Conservation (phyloP, 306 rosid species). For the Parietaria judaica region DNA sequence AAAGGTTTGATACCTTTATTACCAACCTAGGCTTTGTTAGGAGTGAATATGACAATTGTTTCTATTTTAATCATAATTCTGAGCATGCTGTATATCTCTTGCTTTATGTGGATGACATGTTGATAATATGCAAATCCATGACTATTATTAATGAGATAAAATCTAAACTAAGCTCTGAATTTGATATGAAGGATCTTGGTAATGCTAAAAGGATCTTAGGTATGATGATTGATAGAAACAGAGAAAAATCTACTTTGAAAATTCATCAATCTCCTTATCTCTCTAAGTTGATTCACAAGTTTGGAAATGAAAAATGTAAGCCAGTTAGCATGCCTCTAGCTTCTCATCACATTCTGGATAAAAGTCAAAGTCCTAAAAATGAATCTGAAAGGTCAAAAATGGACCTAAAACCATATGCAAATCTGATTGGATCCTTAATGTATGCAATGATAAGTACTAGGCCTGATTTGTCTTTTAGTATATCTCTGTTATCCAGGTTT, state of each 20-base stretch:
- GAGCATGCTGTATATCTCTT: background rate
- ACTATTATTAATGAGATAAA: background rate
- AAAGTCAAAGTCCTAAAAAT: background rate
- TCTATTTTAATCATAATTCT: background rate
- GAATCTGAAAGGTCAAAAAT: background rate
- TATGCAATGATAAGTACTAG: background rate
- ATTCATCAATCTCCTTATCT: background rate
- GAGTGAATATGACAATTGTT: background rate
- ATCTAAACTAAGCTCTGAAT: background rate
- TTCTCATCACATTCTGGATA: background rate
- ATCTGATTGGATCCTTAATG: background rate
- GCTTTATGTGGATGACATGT: background rate
- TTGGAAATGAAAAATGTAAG: background rate
- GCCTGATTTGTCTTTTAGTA: background rate
- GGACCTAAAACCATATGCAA: background rate
- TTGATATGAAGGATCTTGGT: background rate
- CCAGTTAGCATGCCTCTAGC: background rate
- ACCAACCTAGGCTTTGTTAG: background rate
- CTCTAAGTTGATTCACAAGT: background rate
- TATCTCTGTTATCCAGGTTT: background rate
- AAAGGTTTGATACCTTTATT: background rate
- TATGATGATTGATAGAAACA: background rate
- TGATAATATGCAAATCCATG: background rate
- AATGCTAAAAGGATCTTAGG: background rate
- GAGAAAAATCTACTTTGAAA: background rate